Evolutionary conservation across 2,329 filamentous ascomycete genomes (phyloP).

Genomic region (Colletotrichum lindemuthianum): DNA sequence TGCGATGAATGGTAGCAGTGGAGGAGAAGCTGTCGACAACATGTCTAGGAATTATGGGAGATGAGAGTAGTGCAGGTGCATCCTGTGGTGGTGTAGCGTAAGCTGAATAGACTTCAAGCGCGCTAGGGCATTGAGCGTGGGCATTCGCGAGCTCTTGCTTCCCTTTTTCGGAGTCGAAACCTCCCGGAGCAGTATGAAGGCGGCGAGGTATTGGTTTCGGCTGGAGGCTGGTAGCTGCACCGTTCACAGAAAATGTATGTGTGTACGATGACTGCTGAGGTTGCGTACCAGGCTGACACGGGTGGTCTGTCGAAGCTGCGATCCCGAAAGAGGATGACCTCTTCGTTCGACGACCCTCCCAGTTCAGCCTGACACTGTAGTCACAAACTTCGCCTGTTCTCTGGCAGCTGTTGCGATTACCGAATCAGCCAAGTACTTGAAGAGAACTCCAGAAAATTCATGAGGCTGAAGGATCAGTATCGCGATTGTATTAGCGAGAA

Average conservation of each 20-base stretch:
- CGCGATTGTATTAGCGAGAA: no score
- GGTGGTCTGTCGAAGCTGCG: constrained; percentile 37
- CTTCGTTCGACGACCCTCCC: constrained; percentile 77
- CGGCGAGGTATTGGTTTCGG: constrained; percentile 16
- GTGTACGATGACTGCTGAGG: constrained; percentile 49
- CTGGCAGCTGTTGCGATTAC: constrained; percentile 60
- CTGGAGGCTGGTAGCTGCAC: not conserved
- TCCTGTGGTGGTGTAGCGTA: constrained; percentile 2
- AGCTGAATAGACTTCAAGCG: not conserved
- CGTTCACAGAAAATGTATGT: constrained; percentile 38
- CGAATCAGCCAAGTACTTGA: no score
- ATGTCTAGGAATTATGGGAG: constrained; percentile 8
- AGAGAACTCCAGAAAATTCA: no score
- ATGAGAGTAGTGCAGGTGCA: not conserved
- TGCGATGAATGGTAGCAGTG: not conserved
- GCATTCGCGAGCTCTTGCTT: constrained; percentile 3
- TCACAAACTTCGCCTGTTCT: constrained; percentile 79
- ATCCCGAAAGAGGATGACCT: constrained; percentile 53
- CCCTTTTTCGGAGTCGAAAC: not conserved
- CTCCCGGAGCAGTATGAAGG: constrained; percentile 2
- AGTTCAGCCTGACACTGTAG: constrained; percentile 83
- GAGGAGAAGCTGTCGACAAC: not conserved
- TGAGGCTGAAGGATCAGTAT: no score
- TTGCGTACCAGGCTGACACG: constrained; percentile 42
- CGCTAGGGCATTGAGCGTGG: not conserved